Evolutionary conservation across 192 early-diverging fungal genomes (phyloP), one percentile per base, ranked within the genome.

Genomic region (Linnemannia hyalina): DNA sequence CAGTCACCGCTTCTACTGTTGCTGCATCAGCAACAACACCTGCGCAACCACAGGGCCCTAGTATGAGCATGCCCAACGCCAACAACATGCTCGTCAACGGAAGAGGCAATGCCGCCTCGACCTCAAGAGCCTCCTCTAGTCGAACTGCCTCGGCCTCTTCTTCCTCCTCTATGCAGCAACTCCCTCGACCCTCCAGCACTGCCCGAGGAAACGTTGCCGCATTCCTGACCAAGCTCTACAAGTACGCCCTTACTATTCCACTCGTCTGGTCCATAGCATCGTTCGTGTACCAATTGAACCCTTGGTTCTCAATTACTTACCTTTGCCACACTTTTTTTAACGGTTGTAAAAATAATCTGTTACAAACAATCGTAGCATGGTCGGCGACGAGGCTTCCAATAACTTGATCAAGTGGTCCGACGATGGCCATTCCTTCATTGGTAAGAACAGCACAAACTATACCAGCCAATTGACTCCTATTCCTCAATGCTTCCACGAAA

Each of bases 181-280:
- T 42, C 4, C 83, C 83, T 16, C 47, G 83, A 54, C 83, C 83
- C 2, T 85, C 83, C 3, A 85, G 83, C 41, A 85, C 75, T 9
- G 84, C 84, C 46, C 84, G 84, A 42, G 80, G 79, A 35, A 91
- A 91, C 22, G 96, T 99, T 26, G 96, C 98, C 3, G 96, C 97
- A 4, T 99, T 99, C 82, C 88, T 99, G 18, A 97, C 96, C 89
- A 99, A 99, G 81, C 93, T 99, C 15, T 98, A 97, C 86, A 95
- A 92, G 95, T 96, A 91, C 80, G 91, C 80, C 16, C 7, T 11
- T 38, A 40, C 8, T n/a, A 23, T 41, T 15, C 38, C n/a, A 3
- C 26, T 44, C 3, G 15, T n/a, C 71, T 23, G 22, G 71, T 46
- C 49, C 4, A 8, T 9, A 41, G 6, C 69, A 0, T 20, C 10